Conservation (phyloP, 23 red algal species). For the Pyropia yezoensis region DNA sequence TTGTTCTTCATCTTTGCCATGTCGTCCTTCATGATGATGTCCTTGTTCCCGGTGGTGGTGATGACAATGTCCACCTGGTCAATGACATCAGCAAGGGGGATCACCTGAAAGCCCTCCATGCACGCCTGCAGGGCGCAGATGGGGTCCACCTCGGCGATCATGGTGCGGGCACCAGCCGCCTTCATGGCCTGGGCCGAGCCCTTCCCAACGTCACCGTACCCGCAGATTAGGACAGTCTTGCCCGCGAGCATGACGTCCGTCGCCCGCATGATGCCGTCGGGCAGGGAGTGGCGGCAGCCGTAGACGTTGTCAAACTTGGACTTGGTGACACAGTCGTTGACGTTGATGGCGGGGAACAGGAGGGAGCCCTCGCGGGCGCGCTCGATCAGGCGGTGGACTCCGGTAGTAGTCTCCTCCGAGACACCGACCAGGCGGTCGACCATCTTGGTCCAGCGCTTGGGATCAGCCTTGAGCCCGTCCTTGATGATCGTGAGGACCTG, state of each 20-base stretch:
- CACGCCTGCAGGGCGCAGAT: slow-evolving; percentile 97
- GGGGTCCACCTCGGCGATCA: slow-evolving; percentile 89
- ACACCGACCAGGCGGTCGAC: slow-evolving; percentile 88
- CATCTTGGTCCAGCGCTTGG: slow-evolving; percentile 75
- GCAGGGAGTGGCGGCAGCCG: slow-evolving; percentile 91
- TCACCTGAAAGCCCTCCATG: slow-evolving; percentile 96
- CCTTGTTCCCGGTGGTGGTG: slow-evolving; percentile 93
- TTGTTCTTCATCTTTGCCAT: slow-evolving; percentile 98
- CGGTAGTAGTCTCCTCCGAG: slow-evolving; percentile 97
- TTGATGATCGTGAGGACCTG: slow-evolving; percentile 75
- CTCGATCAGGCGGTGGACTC: slow-evolving; percentile 93
- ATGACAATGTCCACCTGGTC: slow-evolving; percentile 78
- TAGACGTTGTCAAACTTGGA: slow-evolving; percentile 99
- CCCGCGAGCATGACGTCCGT: slow-evolving; percentile 98
- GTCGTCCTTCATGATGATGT: slow-evolving; percentile 75
- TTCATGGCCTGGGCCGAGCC: slow-evolving; percentile 91
- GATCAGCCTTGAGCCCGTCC: slow-evolving; percentile 60
- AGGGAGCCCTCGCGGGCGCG: slow-evolving; percentile 83
- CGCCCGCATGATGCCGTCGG: slow-evolving; percentile 89
- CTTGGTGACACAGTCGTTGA: slow-evolving; percentile 98
- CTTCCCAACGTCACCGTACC: slow-evolving; percentile 98
- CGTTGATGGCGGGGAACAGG: slow-evolving; percentile 97
- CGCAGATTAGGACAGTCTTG: slow-evolving; percentile 85
- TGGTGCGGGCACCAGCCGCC: slow-evolving; percentile 77
- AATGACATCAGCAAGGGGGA: slow-evolving; percentile 71